Evolutionary conservation across 2,329 filamentous ascomycete genomes (phyloP).

Genomic region (Coleophoma crateriformis): DNA sequence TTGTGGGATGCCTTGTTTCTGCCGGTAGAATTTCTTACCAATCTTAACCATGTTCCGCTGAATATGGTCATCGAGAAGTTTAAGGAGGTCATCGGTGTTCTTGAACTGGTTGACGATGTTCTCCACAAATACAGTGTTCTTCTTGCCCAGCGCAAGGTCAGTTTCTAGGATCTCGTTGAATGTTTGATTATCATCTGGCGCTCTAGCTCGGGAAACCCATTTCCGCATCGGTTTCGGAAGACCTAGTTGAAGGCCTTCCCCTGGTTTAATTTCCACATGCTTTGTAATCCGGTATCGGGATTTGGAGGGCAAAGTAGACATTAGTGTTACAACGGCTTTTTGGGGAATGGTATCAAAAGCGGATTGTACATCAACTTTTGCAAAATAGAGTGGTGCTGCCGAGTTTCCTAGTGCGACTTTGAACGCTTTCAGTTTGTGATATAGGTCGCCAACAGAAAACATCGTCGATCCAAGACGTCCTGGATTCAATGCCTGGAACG

Average conservation of each 20-base stretch:
- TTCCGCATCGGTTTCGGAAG: slow-evolving; percentile 19
- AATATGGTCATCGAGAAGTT: slow-evolving; percentile 76
- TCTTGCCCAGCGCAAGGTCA: slow-evolving; percentile 30
- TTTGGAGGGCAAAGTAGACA: slow-evolving; percentile 51
- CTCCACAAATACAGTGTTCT: slow-evolving; percentile 72
- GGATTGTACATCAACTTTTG: slow-evolving; percentile 84
- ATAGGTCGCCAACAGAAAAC: slow-evolving; percentile 77
- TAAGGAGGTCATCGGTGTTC: slow-evolving; percentile 53
- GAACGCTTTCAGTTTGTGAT: slow-evolving; percentile 66
- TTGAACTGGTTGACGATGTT: slow-evolving; percentile 53
- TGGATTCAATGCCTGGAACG: slow-evolving; percentile 39
- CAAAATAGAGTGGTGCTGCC: slow-evolving; percentile 65
- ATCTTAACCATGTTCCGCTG: slow-evolving; percentile 80
- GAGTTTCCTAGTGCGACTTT: slow-evolving; percentile 40
- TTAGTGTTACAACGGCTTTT: slow-evolving; percentile 60
- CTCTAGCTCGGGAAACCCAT: slow-evolving; percentile 22
- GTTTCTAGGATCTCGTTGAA: slow-evolving; percentile 23
- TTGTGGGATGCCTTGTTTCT: slow-evolving; percentile 86
- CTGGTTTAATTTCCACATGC: slow-evolving; percentile 65
- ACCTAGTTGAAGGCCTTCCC: slow-evolving; percentile 14
- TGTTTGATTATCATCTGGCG: slow-evolving; percentile 17
- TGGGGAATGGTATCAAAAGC: slow-evolving; percentile 97
- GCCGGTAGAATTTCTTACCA: slow-evolving; percentile 81
- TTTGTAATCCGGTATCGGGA: slow-evolving; percentile 65
- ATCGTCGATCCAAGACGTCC: slow-evolving; percentile 69